Base-by-base conservation (phyloP, 495 filamentous ascomycete genomes). In the Penicillium silybi region DNA sequence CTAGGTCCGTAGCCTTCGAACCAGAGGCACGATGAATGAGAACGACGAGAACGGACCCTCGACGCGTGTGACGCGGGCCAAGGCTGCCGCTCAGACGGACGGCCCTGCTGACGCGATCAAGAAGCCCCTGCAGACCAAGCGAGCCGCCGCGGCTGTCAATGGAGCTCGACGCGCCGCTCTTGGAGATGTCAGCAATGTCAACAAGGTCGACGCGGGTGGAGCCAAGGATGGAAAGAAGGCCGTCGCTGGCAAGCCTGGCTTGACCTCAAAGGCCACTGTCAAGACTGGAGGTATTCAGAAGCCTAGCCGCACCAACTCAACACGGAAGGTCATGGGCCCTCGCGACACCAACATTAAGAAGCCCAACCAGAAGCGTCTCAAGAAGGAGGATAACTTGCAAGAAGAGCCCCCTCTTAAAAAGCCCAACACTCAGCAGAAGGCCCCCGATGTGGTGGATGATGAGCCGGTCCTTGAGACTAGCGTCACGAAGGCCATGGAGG, bases 131-230 rank as follows among this genome's bases (percentile, higher is more conserved):
- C 81, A 84, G 63, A 80, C 84, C 20, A 96, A 95, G 77, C 90
- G 87, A 67, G 74, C 83, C 2, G 66, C 80, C 48, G 81, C 83
- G 40, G 72, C 69, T 42, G 76, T 66, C 16, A 67, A 52, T 41
- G 71, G 79, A 58, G 62, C 74, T 39, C 76, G 73, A 54, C 78
- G 85, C 63, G 76, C 85, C 60, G 90, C 87, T 26, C 80, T 98
- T 17, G 90, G 89, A 22, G 92, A 98, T 77, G 85, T 96, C 53
- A 97, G 91, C 80, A 98, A 98, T 75, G 88, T 96, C 45, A 81
- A 81, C 50, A 96, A 96, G 72, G 75, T 69, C 19, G 89, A 92
- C 13, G 74, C 65, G 5, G 67, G 64, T 32, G 88, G 90, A 20
- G 52, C 59, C 27, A 80, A 80, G 55, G 79, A 77, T 45, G 80